Evolutionary conservation across 306 rosid species (phyloP), one percentile per base, ranked within the genome.

Genomic region (Coriaria nepalensis): DNA sequence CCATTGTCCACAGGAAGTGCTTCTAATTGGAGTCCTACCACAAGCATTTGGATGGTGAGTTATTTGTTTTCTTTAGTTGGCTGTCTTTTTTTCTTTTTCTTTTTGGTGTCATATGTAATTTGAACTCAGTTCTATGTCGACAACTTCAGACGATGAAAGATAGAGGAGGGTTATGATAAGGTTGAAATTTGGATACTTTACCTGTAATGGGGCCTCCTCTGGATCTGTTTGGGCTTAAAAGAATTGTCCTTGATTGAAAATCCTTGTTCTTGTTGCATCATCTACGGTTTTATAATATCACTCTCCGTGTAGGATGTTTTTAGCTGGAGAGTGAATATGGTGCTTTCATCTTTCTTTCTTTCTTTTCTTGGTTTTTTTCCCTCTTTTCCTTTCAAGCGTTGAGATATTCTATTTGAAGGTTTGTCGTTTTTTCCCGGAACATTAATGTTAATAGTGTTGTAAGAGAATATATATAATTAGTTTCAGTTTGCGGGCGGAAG

Each of bases 1-100:
- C 75, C 48, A 64, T 69, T 32, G 75, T 69, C 34, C 75, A 69
- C 63, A 69, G 70, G 57, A 69, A 64, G 53, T 69, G 70, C 67
- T 59, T 64, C 59, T 69, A 2, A 57, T 8, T 9, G 4, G 20
- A 6, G 37, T 15, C 35, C 12, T 57, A 43, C 45, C 13, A 42
- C 10, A 42, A 42, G 13, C 45, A 10, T 7, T 20, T 46, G 6
- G 50, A 43, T 35, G 53, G 62, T 57, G 62, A 57, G 62, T 57
- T 20, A 45, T 57, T 57, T 20, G 1, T 20, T 57, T 45, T 37
- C 62, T 57, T 57, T 45, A 57, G 62, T 57, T 57, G 62, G 62
- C n/a, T n/a, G n/a, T n/a, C n/a, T n/a, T n/a, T n/a, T n/a, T n/a
- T n/a, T n/a, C n/a, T n/a, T n/a, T n/a, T n/a, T n/a, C 62, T 57